Percentiles rank a stretch among this genome's conserved stretches.
These are phyloP conservation scores for Rubia tinctorum DNA, from an alignment of 305 asterid genomes.

Conservation along the genomic window DNA sequence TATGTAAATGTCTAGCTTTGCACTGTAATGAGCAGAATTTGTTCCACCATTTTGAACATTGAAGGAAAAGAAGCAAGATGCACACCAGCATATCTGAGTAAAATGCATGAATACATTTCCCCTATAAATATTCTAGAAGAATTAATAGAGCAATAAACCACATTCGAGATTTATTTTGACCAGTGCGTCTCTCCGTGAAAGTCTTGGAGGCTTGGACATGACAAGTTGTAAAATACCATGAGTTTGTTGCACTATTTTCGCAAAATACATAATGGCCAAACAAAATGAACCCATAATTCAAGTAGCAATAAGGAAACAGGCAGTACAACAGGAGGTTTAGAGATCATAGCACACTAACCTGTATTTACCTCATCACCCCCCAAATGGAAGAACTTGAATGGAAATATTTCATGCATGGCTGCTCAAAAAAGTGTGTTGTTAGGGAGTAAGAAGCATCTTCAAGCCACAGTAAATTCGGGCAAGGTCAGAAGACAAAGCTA, in stretches of 20 bases:
- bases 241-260: neutral
- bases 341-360: constrained; percentile 38
- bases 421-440: constrained; percentile 27
- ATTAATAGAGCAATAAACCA: neutral
- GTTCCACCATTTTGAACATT: neutral
- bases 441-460: constrained; percentile 5
- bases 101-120: neutral
- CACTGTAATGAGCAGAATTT: neutral
- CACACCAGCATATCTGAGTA: neutral
- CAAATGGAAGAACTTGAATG: constrained; percentile 86
- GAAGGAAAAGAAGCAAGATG: neutral
- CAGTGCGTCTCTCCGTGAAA: neutral
- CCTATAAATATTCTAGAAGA: neutral
- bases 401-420: constrained; percentile 85
- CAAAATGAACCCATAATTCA: neutral
- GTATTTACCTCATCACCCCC: constrained; percentile 98
- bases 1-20: neutral
- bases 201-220: neutral
- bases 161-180: neutral
- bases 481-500: neutral
- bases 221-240: neutral
- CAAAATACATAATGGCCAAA: neutral
- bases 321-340: neutral
- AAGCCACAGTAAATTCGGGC: neutral
- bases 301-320: constrained; percentile 1